These are phyloP conservation scores for Rhynchospora breviuscula DNA, from an alignment of 176 grass and related monocot species.

Conservation along the genomic window DNA sequence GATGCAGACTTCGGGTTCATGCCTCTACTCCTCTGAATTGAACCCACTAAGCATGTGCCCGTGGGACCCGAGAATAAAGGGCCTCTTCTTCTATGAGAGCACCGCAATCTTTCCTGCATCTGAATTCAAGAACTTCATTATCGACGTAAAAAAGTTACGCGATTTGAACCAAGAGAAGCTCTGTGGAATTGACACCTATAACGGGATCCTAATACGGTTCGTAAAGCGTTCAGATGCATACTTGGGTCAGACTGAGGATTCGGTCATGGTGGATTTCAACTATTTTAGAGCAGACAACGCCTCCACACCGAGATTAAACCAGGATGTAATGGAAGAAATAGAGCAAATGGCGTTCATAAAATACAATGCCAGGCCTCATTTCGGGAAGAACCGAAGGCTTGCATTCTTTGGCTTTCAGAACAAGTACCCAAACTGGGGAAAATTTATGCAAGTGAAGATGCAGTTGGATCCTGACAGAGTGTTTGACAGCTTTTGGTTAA, in stretches of 20 bases:
- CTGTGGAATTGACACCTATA: slow-evolving; percentile 74
- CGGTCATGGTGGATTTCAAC: slow-evolving; percentile 84
- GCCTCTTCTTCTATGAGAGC: slow-evolving; percentile 82
- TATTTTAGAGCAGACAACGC: slow-evolving; percentile 61
- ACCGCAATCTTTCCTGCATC: slow-evolving; percentile 57
- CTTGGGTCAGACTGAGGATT: slow-evolving; percentile 69
- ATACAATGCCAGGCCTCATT: slow-evolving; percentile 66
- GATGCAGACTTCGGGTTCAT: slow-evolving; percentile 83
- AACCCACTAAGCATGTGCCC: slow-evolving; percentile 35
- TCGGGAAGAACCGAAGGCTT: slow-evolving; percentile 68
- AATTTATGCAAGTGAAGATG: slow-evolving; percentile 42
- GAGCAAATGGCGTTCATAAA: slow-evolving; percentile 89
- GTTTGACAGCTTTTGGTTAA: slow-evolving; percentile 63
- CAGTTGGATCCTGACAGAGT: slow-evolving; percentile 44
- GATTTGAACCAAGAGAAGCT: slow-evolving; percentile 35
- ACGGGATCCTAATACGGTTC: slow-evolving; percentile 62
- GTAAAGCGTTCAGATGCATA: slow-evolving; percentile 42
- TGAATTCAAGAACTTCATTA: slow-evolving; percentile 52
- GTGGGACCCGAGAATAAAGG: slow-evolving; percentile 79
- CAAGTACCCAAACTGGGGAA: slow-evolving; percentile 48
- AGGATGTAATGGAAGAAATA: slow-evolving; percentile 88
- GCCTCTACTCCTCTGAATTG: slow-evolving; percentile 25
- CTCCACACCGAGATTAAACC: slow-evolving; percentile 36
- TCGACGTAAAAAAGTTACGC: slow-evolving; percentile 62
- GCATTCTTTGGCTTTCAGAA: slow-evolving; percentile 48